Conservation (phyloP, 306 rosid species). For the Quercus agrifolia region DNA sequence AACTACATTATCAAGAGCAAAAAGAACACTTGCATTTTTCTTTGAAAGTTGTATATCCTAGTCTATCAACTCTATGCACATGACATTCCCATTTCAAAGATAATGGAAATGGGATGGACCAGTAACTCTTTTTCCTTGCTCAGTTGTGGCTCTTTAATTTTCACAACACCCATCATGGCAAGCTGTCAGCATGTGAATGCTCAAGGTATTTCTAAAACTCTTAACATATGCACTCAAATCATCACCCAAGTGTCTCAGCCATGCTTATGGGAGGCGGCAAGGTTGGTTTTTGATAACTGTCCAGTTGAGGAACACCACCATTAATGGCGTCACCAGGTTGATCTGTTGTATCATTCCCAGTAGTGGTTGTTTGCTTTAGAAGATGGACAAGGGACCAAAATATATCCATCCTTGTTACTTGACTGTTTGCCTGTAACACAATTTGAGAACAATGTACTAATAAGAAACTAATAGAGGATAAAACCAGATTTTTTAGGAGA, state of each 20-base stretch:
- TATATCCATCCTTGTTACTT: constrained; percentile 65
- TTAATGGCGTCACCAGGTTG: constrained; percentile 29
- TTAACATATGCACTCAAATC: neutral
- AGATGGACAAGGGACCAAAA: constrained; percentile 70
- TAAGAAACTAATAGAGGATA: neutral
- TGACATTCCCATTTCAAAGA: constrained; percentile 8
- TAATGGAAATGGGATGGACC: neutral
- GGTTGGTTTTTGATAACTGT: constrained; percentile 30
- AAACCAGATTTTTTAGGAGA: neutral
- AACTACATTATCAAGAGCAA: neutral
- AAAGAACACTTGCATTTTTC: constrained; percentile 14
- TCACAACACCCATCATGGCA: constrained; percentile 28
- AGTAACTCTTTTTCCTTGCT: neutral
- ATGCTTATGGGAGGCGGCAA: constrained; percentile 40
- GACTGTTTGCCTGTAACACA: constrained; percentile 50
- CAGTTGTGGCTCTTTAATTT: constrained; percentile 6
- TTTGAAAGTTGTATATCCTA: constrained; percentile 15
- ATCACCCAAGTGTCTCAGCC: constrained; percentile 20
- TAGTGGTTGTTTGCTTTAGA: constrained; percentile 43
- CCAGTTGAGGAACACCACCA: constrained; percentile 21
- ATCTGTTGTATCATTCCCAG: constrained; percentile 35
- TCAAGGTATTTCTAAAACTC: constrained; percentile 20
- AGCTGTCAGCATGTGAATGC: constrained; percentile 6
- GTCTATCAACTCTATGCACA: constrained; percentile 21
- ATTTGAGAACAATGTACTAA: neutral